A percentile compares a stretch with the other conserved stretches of the same genome.
phyloP scores from a whole-genome alignment of 2,329 filamentous ascomycete species.

The Paradendryphiella salina region DNA sequence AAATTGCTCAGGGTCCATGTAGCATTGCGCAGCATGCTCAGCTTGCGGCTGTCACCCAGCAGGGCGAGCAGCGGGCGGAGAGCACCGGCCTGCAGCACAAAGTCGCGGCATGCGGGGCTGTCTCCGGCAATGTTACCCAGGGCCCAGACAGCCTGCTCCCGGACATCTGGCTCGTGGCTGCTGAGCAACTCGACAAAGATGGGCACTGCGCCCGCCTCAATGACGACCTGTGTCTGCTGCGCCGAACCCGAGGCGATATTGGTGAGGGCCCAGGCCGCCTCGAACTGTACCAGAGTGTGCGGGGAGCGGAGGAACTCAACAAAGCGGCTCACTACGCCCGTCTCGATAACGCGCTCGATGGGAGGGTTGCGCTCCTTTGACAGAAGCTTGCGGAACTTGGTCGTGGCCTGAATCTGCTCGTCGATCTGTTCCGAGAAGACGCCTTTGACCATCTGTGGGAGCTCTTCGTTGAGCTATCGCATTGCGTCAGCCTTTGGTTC shows the following conservation, averaged over 20 bases:
- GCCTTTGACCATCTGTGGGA: conserved; percentile 95
- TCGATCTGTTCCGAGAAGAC: conserved; percentile 99
- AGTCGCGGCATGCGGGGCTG: conserved; percentile 95
- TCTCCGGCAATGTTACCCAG: conserved; percentile 98
- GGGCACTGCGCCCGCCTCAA: conserved; percentile 94
- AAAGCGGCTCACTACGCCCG: conserved; percentile 93
- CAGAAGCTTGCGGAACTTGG: conserved; percentile 96
- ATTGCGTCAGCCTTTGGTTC: conserved; percentile 20
- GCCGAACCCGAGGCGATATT: conserved; percentile 98
- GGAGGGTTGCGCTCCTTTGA: conserved; percentile 99
- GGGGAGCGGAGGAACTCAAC: conserved; percentile 98
- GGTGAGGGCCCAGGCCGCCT: conserved; percentile 97
- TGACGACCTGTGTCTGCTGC: conserved; percentile 96
- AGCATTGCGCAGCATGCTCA: conserved; percentile 98
- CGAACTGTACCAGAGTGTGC: conserved; percentile 97
- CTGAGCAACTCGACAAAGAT: conserved; percentile 96
- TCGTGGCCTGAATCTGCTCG: conserved; percentile 93
- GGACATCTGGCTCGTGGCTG: conserved; percentile 95
- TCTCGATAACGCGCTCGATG: conserved; percentile 99
- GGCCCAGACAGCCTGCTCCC: conserved; percentile 98
- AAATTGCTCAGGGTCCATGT: conserved; percentile 99
- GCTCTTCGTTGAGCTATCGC: conserved; percentile 86
- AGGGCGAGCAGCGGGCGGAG: conserved; percentile 86
- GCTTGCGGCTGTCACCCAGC: conserved; percentile 94
- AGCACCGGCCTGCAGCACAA: conserved; percentile 87